Evolutionary conservation across 192 early-diverging fungal species (phyloP).

Genomic region (Rhizoclosmatium globosum): DNA sequence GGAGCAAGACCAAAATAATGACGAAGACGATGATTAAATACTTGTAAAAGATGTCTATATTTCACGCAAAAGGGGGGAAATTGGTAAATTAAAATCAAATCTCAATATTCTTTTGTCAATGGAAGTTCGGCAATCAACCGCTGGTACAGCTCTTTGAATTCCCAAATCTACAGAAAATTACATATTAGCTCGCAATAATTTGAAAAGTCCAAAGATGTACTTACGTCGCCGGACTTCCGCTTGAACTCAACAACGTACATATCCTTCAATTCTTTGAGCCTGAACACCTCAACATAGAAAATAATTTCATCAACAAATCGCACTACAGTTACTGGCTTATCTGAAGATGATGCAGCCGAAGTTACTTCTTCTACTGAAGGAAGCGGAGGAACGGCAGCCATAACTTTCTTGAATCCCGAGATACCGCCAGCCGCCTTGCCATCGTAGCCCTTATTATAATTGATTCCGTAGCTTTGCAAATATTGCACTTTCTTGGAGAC

Average conservation of each 20-base stretch:
- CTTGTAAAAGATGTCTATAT: neutral
- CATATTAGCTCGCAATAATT: too few relatives aligned
- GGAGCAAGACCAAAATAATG: neutral
- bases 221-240: slow-evolving; percentile 51
- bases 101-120: slow-evolving; percentile 35
- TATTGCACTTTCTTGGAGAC: slow-evolving; percentile 31
- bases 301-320: slow-evolving; percentile 75
- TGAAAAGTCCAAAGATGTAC: too few relatives aligned
- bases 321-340: neutral
- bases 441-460: slow-evolving; percentile 44
- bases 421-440: neutral
- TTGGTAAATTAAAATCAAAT: neutral
- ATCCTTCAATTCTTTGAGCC: slow-evolving; percentile 83
- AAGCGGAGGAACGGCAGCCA: neutral
- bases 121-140: slow-evolving; percentile 43
- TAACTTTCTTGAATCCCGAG: neutral
- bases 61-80: neutral
- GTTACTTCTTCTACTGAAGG: neutral
- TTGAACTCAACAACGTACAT: slow-evolving; percentile 63
- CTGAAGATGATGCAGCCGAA: neutral
- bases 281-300: slow-evolving; percentile 88
- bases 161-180: slow-evolving; percentile 45
- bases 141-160: slow-evolving; percentile 60
- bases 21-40: neutral
- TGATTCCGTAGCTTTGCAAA: slow-evolving; percentile 36